Conservation (phyloP, 2,329 filamentous ascomycete species). For the Colletotrichum costaricense region DNA sequence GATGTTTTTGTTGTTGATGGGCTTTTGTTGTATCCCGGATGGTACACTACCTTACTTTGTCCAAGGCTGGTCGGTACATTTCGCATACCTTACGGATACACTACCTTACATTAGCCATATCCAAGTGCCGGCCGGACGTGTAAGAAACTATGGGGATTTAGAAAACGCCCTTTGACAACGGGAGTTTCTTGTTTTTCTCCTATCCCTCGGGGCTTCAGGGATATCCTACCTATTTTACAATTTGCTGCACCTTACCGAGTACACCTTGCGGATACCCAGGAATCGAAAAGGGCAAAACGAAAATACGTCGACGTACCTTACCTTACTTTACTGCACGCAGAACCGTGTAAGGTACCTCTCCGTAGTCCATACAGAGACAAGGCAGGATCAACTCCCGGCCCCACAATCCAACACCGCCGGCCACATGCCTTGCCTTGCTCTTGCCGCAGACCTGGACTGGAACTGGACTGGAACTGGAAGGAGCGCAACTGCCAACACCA, state of each 20-base stretch:
- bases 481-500: not conserved
- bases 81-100: no score
- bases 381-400: constrained; percentile 10
- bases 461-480: not conserved
- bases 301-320: not conserved
- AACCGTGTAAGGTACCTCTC: no score
- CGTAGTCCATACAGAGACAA: not conserved
- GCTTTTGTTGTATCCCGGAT: not conserved
- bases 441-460: not conserved
- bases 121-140: not conserved
- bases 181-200: not conserved
- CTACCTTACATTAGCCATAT: not conserved
- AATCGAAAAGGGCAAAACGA: not conserved
- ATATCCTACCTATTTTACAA: not conserved
- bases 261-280: not conserved
- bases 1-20: not conserved
- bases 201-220: not conserved
- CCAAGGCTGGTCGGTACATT: no score
- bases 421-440: constrained; percentile 17
- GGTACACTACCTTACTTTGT: no score
- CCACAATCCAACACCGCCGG: constrained; percentile 9
- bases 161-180: not conserved
- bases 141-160: not conserved
- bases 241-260: not conserved
- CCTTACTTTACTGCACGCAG: no score